Evolutionary conservation across 177 flowering plant species (phyloP), one percentile per base, ranked within the genome.

Genomic region (Telopea speciosissima): DNA sequence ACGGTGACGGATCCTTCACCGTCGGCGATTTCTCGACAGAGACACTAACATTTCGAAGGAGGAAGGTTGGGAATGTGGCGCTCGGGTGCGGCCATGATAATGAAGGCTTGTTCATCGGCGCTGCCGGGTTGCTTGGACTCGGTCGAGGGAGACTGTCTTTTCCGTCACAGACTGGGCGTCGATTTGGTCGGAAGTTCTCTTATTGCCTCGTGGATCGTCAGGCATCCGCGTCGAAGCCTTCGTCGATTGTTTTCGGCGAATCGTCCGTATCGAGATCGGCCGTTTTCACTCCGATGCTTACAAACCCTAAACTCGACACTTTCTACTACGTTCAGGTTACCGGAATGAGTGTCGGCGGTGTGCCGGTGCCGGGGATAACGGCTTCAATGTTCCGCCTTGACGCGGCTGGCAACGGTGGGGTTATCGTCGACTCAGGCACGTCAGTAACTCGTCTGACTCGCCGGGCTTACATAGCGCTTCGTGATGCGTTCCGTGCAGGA

Each of bases 51-150:
- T 83, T 86, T 68, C 66, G 84, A 0, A 56, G 79, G 1, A 75
- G 83, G 0, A 40, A 61, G 40, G 74, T 82, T 2, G 63, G 60
- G 1, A 64, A 63, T 7, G 83, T 86, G 0, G 86, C 84, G 24
- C 69, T 86, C 33, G 89, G 88, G 16, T 85, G 89, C 71, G 89
- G 87, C 24, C 87, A 81, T 66, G 82, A 83, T 62, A 83, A 86
- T 59, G 84, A 84, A 69, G 89, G 89, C 0, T 67, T 84, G 42
- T 86, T 86, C 68, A 75, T 75, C 60, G 89, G 86, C 0, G 81
- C 87, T 0, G 86, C 83, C 1, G 86, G 89, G 0, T 52, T 86
- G 23, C 62, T 86, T 1, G 89, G 86, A 9, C 77, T 86, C 24
- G 89, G 89, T 63, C 63, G 78, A 1, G 87, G 86, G 3, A 8